Evolutionary conservation across 495 filamentous ascomycete species (phyloP).

Genomic region (Penicillium lividum): DNA sequence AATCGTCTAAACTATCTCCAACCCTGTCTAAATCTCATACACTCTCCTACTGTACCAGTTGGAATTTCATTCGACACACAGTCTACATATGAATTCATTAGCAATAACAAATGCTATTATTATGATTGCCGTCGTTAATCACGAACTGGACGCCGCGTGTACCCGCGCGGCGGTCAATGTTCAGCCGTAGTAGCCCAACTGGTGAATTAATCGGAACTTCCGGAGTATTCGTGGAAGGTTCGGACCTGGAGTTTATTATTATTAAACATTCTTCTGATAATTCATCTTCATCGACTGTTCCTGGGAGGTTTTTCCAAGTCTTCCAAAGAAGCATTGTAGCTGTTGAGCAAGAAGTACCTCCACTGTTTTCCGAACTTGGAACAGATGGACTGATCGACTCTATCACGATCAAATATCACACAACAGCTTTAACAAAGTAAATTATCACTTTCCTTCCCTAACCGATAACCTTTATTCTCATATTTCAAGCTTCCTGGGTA

Average conservation of each 20-base stretch:
- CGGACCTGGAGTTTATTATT: not conserved
- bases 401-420: not conserved
- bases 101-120: too few relatives aligned
- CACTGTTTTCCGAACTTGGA: not conserved
- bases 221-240: not conserved
- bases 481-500: not conserved
- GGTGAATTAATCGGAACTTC: not conserved
- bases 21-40: too few relatives aligned
- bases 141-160: too few relatives aligned
- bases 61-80: too few relatives aligned
- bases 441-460: not conserved
- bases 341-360: not conserved
- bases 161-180: too few relatives aligned
- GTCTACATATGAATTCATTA: too few relatives aligned
- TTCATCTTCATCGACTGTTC: not conserved
- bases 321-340: not conserved
- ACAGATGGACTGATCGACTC: not conserved
- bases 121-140: too few relatives aligned
- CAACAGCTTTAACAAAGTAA: not conserved
- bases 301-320: not conserved
- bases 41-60: too few relatives aligned
- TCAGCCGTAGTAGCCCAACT: not conserved
- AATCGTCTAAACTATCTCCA: too few relatives aligned
- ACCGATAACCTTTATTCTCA: not conserved
- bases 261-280: not conserved